Percentiles rank a stretch among this genome's conserved stretches.
Evolutionary conservation across 2,329 filamentous ascomycete species (phyloP).

Genomic region (Dendrostoma leiphaemia): DNA sequence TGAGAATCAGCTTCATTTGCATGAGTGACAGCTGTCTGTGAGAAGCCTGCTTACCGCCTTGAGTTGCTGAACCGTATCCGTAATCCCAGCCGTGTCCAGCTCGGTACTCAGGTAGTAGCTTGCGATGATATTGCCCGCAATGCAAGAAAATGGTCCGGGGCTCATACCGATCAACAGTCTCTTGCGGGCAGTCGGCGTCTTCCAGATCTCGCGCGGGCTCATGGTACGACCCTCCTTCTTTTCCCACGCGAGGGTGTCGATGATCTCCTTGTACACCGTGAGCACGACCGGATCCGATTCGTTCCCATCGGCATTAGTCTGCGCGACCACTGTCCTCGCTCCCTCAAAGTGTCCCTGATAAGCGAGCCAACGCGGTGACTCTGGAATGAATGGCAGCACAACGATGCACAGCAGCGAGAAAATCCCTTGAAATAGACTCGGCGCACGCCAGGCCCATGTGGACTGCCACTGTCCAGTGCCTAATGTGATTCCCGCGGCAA

Average conservation of each 20-base stretch:
- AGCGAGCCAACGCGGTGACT: slow-evolving; percentile 47
- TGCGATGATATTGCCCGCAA: slow-evolving; percentile 38
- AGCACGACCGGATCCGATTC: slow-evolving; percentile 35
- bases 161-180: slow-evolving; percentile 38
- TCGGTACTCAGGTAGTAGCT: slow-evolving; percentile 40
- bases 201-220: slow-evolving; percentile 34
- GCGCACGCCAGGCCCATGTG: slow-evolving; percentile 42
- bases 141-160: slow-evolving; percentile 29
- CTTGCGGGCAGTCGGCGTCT: slow-evolving; percentile 33
- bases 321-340: slow-evolving; percentile 39
- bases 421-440: slow-evolving; percentile 37
- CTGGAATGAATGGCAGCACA: slow-evolving; percentile 40
- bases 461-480: slow-evolving; percentile 38
- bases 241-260: slow-evolving; percentile 44
- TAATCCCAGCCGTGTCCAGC: slow-evolving; percentile 45
- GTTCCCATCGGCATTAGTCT: slow-evolving; percentile 43
- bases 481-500: slow-evolving; percentile 46
- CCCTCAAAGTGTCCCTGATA: slow-evolving; percentile 38
- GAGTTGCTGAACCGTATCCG: slow-evolving; percentile 39
- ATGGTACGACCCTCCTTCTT: slow-evolving; percentile 37
- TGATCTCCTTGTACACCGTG: slow-evolving; percentile 42
- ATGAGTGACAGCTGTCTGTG: not conserved
- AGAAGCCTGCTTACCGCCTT: slow-evolving; percentile 30
- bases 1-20: not conserved
- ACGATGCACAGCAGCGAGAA: slow-evolving; percentile 31